Evolutionary conservation across 202 grass and related monocot species (phyloP).

Genomic region (Brachypodium distachyon): DNA sequence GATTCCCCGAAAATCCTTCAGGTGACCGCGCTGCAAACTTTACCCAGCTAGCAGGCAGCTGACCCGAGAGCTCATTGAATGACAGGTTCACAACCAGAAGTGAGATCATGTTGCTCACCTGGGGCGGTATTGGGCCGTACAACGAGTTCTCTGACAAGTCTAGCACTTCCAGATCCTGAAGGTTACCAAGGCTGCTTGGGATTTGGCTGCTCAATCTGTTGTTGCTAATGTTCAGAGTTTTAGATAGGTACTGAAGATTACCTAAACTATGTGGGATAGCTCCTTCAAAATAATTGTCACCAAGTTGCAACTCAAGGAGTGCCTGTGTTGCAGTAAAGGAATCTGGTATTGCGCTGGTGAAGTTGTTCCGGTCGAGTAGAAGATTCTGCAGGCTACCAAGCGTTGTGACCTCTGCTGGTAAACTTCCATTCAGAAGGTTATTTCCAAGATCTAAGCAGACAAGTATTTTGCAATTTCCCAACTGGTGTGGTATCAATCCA

Average conservation of each 20-base stretch:
- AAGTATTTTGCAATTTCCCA: slow-evolving; percentile 31
- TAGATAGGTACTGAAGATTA: slow-evolving; percentile 54
- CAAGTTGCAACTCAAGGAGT: slow-evolving; percentile 54
- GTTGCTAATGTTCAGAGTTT: slow-evolving; percentile 44
- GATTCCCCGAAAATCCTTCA: slow-evolving; percentile 33
- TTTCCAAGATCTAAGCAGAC: slow-evolving; percentile 31
- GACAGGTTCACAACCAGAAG: slow-evolving; percentile 36
- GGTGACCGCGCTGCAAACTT: slow-evolving; percentile 29
- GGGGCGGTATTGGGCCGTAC: slow-evolving; percentile 29
- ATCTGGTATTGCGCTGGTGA: slow-evolving; percentile 34
- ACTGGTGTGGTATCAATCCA: slow-evolving; percentile 33
- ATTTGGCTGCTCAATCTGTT: slow-evolving; percentile 45
- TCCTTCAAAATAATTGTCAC: slow-evolving; percentile 47
- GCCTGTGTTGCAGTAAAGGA: slow-evolving; percentile 33
- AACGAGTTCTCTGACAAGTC: slow-evolving; percentile 43
- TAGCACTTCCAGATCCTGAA: slow-evolving; percentile 42
- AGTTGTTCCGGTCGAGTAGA: slow-evolving; percentile 25
- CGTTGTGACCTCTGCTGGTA: slow-evolving; percentile 34
- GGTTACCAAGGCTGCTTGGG: slow-evolving; percentile 44
- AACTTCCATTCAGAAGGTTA: slow-evolving; percentile 41
- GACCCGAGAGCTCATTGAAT: slow-evolving; percentile 44
- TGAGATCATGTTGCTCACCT: slow-evolving; percentile 38
- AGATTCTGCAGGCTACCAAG: slow-evolving; percentile 39
- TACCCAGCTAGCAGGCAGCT: slow-evolving; percentile 34
- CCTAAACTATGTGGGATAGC: slow-evolving; percentile 43